Evolutionary conservation across 345 rosid species (phyloP).

Genomic region (Microcos paniculata): DNA sequence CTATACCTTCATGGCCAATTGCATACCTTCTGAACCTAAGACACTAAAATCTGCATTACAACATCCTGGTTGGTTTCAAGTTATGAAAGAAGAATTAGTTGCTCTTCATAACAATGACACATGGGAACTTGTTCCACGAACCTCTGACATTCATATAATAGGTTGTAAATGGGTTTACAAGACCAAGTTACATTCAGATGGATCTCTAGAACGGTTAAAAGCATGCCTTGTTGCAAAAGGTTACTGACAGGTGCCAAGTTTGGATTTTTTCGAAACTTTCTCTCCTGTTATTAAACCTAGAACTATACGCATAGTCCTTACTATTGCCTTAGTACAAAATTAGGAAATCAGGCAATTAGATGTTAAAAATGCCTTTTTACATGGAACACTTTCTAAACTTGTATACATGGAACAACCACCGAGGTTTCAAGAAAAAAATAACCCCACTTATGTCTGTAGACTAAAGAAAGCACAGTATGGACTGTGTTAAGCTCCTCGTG

Average conservation of each 20-base stretch:
- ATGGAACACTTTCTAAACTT: not conserved
- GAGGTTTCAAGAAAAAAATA: not conserved
- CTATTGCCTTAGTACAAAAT: not conserved
- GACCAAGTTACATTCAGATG: not conserved
- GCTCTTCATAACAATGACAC: not conserved
- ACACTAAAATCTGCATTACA: fast-evolving
- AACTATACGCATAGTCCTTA: not conserved
- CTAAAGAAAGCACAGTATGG: no score
- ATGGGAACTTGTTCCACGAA: not conserved
- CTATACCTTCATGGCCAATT: not conserved
- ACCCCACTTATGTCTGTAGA: no score
- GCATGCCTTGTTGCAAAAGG: not conserved
- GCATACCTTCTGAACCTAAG: not conserved
- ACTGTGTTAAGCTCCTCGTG: no score
- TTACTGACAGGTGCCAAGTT: not conserved
- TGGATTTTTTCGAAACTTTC: not conserved
- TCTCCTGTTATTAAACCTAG: not conserved
- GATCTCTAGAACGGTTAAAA: not conserved
- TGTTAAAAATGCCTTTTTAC: not conserved
- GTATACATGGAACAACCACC: not conserved
- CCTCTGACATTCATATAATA: no score
- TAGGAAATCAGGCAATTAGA: not conserved
- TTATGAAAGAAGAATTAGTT: not conserved
- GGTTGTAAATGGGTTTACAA: no score
- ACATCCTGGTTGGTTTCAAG: not conserved